Evolutionary conservation across 1,284 basidiomycete species (phyloP), one percentile per base, ranked within the genome.

Genomic region (Pseudozyma hubeiensis): DNA sequence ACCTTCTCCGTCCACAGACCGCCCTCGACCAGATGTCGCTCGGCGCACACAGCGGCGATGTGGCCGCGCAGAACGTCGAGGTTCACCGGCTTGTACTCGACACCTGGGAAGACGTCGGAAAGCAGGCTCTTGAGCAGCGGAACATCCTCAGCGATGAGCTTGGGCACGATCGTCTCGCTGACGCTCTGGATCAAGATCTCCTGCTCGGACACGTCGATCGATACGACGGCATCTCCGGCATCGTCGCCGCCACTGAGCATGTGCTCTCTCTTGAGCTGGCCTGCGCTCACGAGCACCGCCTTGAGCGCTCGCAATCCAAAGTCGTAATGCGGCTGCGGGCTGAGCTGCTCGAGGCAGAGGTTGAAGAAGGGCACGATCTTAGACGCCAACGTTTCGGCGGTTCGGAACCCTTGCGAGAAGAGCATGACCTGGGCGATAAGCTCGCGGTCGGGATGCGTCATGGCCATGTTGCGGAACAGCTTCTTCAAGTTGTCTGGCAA

Each of bases 281-380:
- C 97, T 29, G 97, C 97, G 82, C 94, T 96, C 34, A 94, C 91
- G 45, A 99, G 88, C 4, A 99, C 97, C 37, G 95, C 92, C 86
- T 99, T 99, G 68, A 99, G 88, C 13, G 97, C 97, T 78, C 97
- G 94, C 41, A 99, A 88, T 86, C 97, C 97, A 84, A 99, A 99
- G 87, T 99, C 97, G 85, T 99, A 99, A 86, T 99, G 97, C 2
- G 96, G 94, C 84, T 99, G 97, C 37, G 92, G 90, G 4, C 95
- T 98, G 33, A 99, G 89, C 82, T 99, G 96, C 83, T 99, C 95
- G 68, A 93, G 91, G 80, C 96, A 99, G 59, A 99, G 90, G 83
- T 96, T 97, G 89, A 99, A 99, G 88, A 99, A 98, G 0, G 96
- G 97, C 14, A 99, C 96, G 62, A 99, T 92, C 86, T 99, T 98